These are phyloP conservation scores for Penicillium cataractarum DNA, from an alignment of 495 filamentous ascomycete species.

Conservation along the genomic window DNA sequence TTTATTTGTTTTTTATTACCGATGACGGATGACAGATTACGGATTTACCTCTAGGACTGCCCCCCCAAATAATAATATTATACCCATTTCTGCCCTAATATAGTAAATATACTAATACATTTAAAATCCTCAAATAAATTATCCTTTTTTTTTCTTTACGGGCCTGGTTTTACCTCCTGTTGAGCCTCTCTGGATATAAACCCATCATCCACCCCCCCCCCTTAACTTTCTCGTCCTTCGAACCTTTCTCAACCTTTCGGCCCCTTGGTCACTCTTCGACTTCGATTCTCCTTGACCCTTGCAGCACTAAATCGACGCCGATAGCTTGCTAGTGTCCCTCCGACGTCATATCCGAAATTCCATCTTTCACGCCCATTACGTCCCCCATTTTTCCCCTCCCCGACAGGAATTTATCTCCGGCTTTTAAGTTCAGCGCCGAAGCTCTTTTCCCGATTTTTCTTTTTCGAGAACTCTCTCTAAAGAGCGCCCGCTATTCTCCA, in stretches of 20 bases:
- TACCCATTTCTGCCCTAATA: neutral
- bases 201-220: neutral
- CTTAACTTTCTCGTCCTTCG: neutral
- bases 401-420: constrained; percentile 1
- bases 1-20: constrained; percentile 3
- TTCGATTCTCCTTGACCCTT: neutral
- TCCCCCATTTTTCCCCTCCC: neutral
- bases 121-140: neutral
- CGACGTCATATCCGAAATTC: constrained; percentile 18
- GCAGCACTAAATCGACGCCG: constrained; percentile 12
- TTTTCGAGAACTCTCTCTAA: neutral
- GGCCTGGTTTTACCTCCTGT: constrained; percentile 17
- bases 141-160: neutral
- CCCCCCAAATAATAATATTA: neutral
- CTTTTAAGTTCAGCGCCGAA: constrained; percentile 17
- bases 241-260: neutral
- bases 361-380: neutral
- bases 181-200: constrained; percentile 34
- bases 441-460: constrained; percentile 12
- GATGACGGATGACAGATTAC: constrained; percentile 1
- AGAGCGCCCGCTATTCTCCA: no score
- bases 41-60: neutral
- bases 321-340: no score
- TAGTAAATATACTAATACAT: neutral
- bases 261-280: neutral